phyloP scores from a whole-genome alignment of 495 filamentous ascomycete genomes.

The Wilcoxina mikolae region DNA sequence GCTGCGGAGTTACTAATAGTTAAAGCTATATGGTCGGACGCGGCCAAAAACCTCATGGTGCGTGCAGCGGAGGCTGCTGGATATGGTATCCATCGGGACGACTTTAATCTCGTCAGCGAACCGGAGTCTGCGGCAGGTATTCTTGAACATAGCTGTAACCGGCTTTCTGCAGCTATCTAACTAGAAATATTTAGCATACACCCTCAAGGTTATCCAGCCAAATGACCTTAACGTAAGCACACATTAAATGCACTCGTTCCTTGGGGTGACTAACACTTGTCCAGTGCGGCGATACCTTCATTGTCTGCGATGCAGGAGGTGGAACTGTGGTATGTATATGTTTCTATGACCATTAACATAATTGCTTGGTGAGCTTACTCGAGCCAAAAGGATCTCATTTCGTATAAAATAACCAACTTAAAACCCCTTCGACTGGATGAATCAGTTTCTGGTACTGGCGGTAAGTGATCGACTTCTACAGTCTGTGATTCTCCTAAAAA shows the following conservation, averaged over 20 bases:
- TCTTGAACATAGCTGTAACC: too few relatives aligned
- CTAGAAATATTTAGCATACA: too few relatives aligned
- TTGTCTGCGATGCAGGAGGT: slow-evolving; percentile 45
- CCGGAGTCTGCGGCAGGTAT: slow-evolving; percentile 65
- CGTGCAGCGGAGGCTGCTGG: slow-evolving; percentile 52
- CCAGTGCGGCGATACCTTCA: slow-evolving; percentile 18
- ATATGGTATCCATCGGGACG: slow-evolving; percentile 23
- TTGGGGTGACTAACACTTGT: not conserved
- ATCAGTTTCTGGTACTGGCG: slow-evolving; percentile 35
- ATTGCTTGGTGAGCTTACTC: too few relatives aligned
- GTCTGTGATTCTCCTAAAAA: too few relatives aligned
- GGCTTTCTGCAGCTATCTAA: too few relatives aligned
- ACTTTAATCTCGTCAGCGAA: slow-evolving; percentile 57
- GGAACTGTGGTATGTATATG: slow-evolving; percentile 35
- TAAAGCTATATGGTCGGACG: slow-evolving; percentile 55
- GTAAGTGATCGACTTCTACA: too few relatives aligned
- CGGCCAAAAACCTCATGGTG: slow-evolving; percentile 50
- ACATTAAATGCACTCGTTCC: not conserved
- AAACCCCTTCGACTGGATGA: slow-evolving; percentile 38
- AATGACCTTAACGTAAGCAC: slow-evolving; percentile 36
- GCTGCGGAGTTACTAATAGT: too few relatives aligned
- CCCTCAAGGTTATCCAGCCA: slow-evolving; percentile 51
- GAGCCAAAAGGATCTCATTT: slow-evolving; percentile 33
- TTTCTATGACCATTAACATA: not conserved
- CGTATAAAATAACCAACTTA: slow-evolving; percentile 40